Conservation (phyloP, 495 filamentous ascomycete genomes). For the Pyronema domesticum region DNA sequence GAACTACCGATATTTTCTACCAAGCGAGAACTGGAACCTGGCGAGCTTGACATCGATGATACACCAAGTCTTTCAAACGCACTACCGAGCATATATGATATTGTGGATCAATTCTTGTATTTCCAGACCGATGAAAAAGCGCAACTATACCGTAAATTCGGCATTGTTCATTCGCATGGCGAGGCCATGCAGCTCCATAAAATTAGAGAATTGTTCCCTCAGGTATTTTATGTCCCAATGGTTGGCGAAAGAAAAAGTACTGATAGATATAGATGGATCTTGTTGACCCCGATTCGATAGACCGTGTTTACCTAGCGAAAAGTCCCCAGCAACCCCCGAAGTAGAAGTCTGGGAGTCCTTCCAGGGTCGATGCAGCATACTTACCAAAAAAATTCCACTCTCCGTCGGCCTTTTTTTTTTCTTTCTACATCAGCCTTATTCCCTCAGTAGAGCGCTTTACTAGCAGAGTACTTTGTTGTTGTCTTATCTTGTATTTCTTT, state of each 20-base stretch:
- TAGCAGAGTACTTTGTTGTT: too few species aligned
- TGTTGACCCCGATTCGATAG: not conserved
- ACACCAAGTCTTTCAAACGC: not conserved
- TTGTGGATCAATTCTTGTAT: constrained; percentile 16
- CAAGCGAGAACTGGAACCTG: constrained; percentile 1
- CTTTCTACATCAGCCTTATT: too few species aligned
- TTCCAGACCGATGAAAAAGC: constrained; percentile 16
- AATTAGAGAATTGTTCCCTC: not conserved
- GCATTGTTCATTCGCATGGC: constrained; percentile 15
- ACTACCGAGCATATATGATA: constrained; percentile 12
- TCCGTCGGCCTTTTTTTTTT: too few species aligned
- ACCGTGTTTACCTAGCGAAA: too few species aligned
- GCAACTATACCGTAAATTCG: constrained; percentile 14
- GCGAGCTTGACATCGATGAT: not conserved
- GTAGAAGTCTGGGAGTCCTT: too few species aligned
- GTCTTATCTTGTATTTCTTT: too few species aligned
- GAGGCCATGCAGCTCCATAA: not conserved
- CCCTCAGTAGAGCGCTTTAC: too few species aligned
- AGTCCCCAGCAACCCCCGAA: too few species aligned
- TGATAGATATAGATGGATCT: not conserved
- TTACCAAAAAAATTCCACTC: too few species aligned
- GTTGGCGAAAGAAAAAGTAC: not conserved
- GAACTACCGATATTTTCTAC: not conserved
- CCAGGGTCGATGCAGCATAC: too few species aligned
- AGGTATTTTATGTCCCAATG: not conserved